Evolutionary conservation across 495 filamentous ascomycete species (phyloP).

Genomic region (Lindgomyces ingoldianus): DNA sequence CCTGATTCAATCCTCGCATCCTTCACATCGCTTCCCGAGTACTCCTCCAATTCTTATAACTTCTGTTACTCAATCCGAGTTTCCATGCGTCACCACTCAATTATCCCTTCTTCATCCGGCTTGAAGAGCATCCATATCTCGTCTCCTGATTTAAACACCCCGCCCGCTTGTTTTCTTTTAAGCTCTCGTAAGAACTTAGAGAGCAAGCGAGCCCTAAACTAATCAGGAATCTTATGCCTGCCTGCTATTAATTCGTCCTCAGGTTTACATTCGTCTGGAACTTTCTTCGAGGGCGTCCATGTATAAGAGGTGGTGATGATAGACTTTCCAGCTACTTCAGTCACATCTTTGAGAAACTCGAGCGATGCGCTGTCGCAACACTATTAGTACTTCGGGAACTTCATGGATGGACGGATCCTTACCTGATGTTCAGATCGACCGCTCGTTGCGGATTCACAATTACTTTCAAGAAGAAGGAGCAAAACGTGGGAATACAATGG

Average conservation of each 20-base stretch:
- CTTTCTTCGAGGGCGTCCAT: conserved; percentile 39
- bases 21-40: conserved; percentile 21
- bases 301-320: conserved; percentile 49
- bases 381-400: no score
- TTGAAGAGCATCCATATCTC: conserved; percentile 58
- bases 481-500: conserved; percentile 59
- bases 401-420: neutral
- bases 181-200: conserved; percentile 41
- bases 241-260: conserved; percentile 51
- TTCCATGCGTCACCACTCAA: conserved; percentile 40
- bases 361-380: conserved; percentile 45
- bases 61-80: conserved; percentile 34
- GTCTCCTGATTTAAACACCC: conserved; percentile 42
- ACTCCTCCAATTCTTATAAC: conserved; percentile 6
- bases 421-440: conserved; percentile 57
- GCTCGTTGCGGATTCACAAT: conserved; percentile 58
- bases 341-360: conserved; percentile 53
- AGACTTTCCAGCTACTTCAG: conserved; percentile 42
- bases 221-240: conserved; percentile 52
- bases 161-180: conserved; percentile 23
- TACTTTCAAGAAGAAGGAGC: conserved; percentile 58
- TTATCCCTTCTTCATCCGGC: conserved; percentile 52
- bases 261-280: conserved; percentile 50
- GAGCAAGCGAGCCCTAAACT: conserved; percentile 47
- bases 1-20: conserved; percentile 43